Evolutionary conservation across 768 basidiomycete species (phyloP).

Genomic region (Dacryopinax spathularia): DNA sequence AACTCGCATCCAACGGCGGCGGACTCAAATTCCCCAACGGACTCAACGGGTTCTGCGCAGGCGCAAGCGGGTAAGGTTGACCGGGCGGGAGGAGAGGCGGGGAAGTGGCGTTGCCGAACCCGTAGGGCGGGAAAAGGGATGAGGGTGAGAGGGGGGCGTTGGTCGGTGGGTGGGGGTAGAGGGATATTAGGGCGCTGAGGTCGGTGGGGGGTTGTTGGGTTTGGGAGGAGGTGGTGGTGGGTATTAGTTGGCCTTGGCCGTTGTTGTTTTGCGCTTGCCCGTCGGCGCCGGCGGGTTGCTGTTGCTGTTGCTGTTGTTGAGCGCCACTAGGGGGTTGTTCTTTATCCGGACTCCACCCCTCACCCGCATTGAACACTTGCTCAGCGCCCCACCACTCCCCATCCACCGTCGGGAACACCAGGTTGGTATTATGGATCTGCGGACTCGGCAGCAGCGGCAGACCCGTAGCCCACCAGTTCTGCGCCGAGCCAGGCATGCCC

Average conservation of each 20-base stretch:
- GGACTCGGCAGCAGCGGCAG: background rate
- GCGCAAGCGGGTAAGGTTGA: background rate
- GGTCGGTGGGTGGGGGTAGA: background rate
- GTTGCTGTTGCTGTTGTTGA: background rate
- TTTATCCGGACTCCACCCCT: background rate
- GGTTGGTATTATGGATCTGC: background rate
- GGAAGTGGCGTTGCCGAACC: background rate
- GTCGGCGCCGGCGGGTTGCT: no score
- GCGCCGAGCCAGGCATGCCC: background rate
- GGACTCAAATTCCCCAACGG: background rate
- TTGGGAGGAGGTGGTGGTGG: background rate
- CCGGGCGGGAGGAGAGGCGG: background rate
- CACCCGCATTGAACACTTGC: background rate
- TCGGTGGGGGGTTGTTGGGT: background rate
- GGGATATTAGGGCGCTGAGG: background rate
- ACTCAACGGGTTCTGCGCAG: background rate
- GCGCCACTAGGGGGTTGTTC: no score
- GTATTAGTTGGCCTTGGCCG: background rate
- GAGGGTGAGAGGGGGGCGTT: background rate
- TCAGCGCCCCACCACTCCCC: background rate
- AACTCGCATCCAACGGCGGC: background rate
- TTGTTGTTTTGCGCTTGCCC: background rate
- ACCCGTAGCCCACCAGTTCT: background rate
- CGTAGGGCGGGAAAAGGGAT: background rate
- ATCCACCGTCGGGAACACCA: background rate